phyloP scores from a whole-genome alignment of 805 yeast species.

The Ogataea methylovora region DNA sequence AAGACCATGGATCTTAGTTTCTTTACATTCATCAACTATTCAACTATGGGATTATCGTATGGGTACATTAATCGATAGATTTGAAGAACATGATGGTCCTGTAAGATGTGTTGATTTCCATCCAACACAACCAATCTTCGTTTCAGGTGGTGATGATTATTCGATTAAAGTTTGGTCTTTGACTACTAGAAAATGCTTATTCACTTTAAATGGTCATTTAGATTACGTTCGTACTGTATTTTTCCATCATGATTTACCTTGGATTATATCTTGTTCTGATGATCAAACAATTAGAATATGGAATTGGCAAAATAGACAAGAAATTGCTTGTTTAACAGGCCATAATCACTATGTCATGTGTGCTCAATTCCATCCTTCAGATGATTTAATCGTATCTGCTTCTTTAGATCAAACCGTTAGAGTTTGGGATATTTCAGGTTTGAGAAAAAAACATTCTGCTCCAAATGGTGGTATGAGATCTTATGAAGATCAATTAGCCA shows the following conservation, averaged over 20 bases:
- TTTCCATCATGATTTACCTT: slow-evolving; percentile 93
- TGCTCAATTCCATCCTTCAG: slow-evolving; percentile 94
- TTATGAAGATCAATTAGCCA: slow-evolving; percentile 42
- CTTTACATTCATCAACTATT: slow-evolving; percentile 95
- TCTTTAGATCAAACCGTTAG: slow-evolving; percentile 98
- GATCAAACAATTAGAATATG: slow-evolving; percentile 98
- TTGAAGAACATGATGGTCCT: slow-evolving; percentile 98
- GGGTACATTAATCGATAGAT: slow-evolving; percentile 95
- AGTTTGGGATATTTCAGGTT: slow-evolving; percentile 96
- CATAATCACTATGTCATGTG: slow-evolving; percentile 98
- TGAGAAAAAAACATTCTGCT: slow-evolving; percentile 93
- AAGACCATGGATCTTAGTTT: slow-evolving; percentile 92
- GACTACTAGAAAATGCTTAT: slow-evolving; percentile 82
- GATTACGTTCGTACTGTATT: slow-evolving; percentile 92
- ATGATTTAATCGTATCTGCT: slow-evolving; percentile 90
- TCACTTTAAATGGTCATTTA: slow-evolving; percentile 87
- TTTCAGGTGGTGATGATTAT: slow-evolving; percentile 96
- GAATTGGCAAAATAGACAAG: slow-evolving; percentile 99
- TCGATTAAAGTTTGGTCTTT: slow-evolving; percentile 94
- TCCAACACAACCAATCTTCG: slow-evolving; percentile 96
- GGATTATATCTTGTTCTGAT: slow-evolving; percentile 94
- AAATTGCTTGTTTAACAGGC: slow-evolving; percentile 94
- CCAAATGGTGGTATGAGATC: slow-evolving; percentile 31
- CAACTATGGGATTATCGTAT: slow-evolving; percentile 99
- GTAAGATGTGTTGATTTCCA: slow-evolving; percentile 94